Evolutionary conservation across 2,329 filamentous ascomycete species (phyloP).

Genomic region (Emericellopsis atlantica): DNA sequence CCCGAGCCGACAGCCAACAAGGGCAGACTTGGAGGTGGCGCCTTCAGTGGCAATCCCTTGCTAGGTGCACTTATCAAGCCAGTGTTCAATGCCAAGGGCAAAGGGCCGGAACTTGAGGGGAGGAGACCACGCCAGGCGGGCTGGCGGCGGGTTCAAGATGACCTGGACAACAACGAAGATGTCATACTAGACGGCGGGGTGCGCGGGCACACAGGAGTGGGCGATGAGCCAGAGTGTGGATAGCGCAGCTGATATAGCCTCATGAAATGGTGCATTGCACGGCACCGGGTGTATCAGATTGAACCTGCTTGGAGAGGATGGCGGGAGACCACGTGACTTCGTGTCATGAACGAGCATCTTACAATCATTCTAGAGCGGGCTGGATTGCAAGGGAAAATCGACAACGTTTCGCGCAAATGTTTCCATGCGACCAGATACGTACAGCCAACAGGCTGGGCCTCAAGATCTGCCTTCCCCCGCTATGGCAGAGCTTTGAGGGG

Average conservation of each 20-base stretch:
- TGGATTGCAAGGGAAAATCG: neutral
- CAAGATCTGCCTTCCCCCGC: no score
- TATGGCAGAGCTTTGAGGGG: no score
- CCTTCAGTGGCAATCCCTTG: slow-evolving; percentile 58
- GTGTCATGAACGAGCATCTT: slow-evolving; percentile 12
- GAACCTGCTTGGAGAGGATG: no score
- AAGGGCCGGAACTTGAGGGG: slow-evolving; percentile 24
- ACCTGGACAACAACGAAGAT: slow-evolving; percentile 43
- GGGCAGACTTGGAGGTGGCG: slow-evolving; percentile 29
- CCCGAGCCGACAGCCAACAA: slow-evolving; percentile 15
- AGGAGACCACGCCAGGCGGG: slow-evolving; percentile 28
- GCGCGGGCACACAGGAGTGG: slow-evolving; percentile 21
- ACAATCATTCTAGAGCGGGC: neutral
- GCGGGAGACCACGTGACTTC: slow-evolving; percentile 16
- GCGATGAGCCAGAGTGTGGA: slow-evolving; percentile 25
- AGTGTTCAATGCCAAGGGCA: slow-evolving; percentile 40
- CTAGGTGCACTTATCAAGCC: slow-evolving; percentile 54
- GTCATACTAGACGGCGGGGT: slow-evolving; percentile 46
- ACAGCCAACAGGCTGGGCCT: no score
- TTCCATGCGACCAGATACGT: no score
- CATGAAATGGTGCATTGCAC: neutral
- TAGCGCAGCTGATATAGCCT: no score
- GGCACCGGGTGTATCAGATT: neutral
- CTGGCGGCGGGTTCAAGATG: slow-evolving; percentile 51
- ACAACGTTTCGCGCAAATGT: neutral